A percentile compares a stretch with the other conserved stretches of the same genome.
Evolutionary conservation across 805 yeast genomes (phyloP).

Genomic region (Yueomyces sp.): DNA sequence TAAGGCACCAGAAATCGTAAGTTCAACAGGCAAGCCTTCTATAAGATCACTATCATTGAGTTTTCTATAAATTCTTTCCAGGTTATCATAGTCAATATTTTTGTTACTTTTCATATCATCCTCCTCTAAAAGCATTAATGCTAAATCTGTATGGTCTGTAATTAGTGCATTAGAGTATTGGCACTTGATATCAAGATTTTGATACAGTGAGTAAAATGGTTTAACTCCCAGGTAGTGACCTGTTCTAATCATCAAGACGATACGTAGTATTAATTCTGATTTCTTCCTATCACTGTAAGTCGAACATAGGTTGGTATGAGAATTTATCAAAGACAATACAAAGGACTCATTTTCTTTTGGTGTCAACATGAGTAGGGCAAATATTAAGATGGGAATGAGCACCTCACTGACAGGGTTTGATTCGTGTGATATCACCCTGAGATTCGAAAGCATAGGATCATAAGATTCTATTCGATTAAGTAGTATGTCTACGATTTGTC

Average conservation of each 20-base stretch:
- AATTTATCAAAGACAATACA: neutral
- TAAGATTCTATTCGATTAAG: neutral
- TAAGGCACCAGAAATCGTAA: conserved; percentile 40
- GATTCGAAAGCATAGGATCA: neutral
- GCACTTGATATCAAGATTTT: conserved; percentile 6
- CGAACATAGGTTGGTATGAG: neutral
- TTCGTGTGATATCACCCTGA: no score
- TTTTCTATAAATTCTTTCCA: conserved; percentile 31
- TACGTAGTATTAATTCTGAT: conserved; percentile 7
- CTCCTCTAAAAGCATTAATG: conserved; percentile 27
- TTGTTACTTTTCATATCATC: conserved; percentile 2
- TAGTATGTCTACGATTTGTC: neutral
- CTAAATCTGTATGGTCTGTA: conserved; percentile 16
- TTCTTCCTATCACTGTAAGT: neutral
- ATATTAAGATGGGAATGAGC: neutral
- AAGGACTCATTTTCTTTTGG: neutral
- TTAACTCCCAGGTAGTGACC: conserved; percentile 9
- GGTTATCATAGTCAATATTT: conserved; percentile 3
- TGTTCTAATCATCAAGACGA: conserved; percentile 18
- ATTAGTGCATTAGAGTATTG: conserved; percentile 6
- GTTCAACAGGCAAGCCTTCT: conserved; percentile 49
- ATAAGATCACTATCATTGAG: conserved; percentile 52
- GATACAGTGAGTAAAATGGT: conserved; percentile 9
- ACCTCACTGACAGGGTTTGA: neutral
- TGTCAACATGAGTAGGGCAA: neutral